Evolutionary conservation across 345 rosid species (phyloP).

Genomic region (Eucalyptus polybractea): DNA sequence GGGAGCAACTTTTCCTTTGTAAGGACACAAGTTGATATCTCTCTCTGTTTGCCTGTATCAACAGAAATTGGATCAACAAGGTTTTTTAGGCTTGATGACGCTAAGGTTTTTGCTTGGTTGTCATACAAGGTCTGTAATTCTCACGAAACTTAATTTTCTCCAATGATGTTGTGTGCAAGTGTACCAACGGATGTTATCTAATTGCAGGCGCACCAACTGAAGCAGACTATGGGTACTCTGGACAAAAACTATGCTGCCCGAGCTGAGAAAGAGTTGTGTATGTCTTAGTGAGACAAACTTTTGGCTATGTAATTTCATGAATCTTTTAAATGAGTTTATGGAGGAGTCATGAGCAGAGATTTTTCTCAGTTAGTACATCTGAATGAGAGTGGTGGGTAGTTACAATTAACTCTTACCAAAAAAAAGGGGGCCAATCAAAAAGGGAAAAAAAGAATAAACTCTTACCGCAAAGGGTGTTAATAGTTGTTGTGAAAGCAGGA

Average conservation of each 20-base stretch:
- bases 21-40: neutral
- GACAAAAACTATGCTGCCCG: slow-evolving; percentile 76
- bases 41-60: neutral
- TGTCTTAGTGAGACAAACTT: neutral
- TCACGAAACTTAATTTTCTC: neutral
- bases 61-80: slow-evolving; percentile 65
- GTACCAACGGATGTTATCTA: neutral
- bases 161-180: neutral
- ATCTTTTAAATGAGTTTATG: neutral
- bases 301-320: neutral
- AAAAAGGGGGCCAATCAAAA: neutral
- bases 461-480: neutral
- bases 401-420: neutral
- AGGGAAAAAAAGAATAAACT: neutral
- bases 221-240: slow-evolving; percentile 34
- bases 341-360: neutral
- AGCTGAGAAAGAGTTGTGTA: slow-evolving; percentile 68
- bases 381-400: neutral
- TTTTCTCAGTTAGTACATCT: neutral
- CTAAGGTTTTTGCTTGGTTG: slow-evolving; percentile 76
- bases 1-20: neutral
- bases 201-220: slow-evolving; percentile 48
- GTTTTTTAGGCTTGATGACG: slow-evolving; percentile 76
- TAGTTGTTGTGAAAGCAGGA: neutral
- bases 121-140: slow-evolving; percentile 42